Base-by-base conservation (phyloP, 805 yeast species). In the Tetrapisispora taiwanensis region DNA sequence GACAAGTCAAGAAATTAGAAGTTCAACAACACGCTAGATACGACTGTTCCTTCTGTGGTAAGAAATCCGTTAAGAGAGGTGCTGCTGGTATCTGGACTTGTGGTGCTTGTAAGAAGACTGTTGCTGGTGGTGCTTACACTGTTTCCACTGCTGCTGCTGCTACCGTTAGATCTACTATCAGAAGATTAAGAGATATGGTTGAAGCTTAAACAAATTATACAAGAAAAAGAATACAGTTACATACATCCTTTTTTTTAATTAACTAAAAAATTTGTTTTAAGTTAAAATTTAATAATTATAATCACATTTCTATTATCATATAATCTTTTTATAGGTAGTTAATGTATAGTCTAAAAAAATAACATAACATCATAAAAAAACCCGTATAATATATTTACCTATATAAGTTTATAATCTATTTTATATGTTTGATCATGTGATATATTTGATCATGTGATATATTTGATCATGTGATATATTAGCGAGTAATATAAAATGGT, bases 101-200 rank as follows among this genome's bases (percentile, higher is more conserved):
- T 80, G 76, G 79, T 74, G 75, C 95, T 60, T 90, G 98, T 78
- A 75, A 74, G 66, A 92, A 87, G 84, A 84, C 95, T 61, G 86
- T 92, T 69, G 99, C 99, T 66, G 99, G 99, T 73, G 99, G 99
- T 81, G 99, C 99, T 75, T 92, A 92, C 89, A 80, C 96, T 67
- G 89, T 92, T 60, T 82, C 95, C 69, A 92, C 99, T 65, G 92
- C 99, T 68, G 97, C 98, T 72, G 99, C 98, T 70, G 95, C 96
- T 74, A 92, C 98, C 65, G 97, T 89, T 74, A 89, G 99, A 84
- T 92, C 98, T 56, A 90, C 98, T 74, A 92, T 92, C 79, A 90
- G 98, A 82, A 95, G 99, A 84, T 86, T 92, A 76, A 88, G 99
- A 83, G 99, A 92, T 71, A 72, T 94, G 79, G 97, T 95, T 75